These are phyloP conservation scores for Microcyclospora pomicola DNA, from an alignment of 2,329 filamentous ascomycete species.

Conservation along the genomic window DNA sequence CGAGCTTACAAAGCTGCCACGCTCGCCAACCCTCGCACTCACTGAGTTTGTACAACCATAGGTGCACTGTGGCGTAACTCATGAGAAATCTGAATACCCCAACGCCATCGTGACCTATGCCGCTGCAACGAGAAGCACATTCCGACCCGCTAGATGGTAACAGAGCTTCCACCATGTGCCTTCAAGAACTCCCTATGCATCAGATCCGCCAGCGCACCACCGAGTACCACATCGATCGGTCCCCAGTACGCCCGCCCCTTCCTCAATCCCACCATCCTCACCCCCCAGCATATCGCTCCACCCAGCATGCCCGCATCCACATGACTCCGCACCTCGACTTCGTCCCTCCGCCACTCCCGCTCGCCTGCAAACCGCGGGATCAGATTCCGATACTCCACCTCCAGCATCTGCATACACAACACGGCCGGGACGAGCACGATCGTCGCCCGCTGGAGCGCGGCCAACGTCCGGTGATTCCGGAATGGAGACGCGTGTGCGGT, in stretches of 20 bases:
- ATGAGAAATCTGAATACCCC: neutral
- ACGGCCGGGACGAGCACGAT: conserved; percentile 12
- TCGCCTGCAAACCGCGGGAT: conserved; percentile 20
- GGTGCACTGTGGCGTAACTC: neutral
- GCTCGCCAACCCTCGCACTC: too few relatives aligned
- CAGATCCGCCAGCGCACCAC: conserved; percentile 19
- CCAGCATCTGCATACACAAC: conserved; percentile 12
- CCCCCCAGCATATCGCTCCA: conserved; percentile 6
- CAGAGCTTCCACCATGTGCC: conserved; percentile 14
- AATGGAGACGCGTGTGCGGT: conserved; percentile 16
- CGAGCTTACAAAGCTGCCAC: too few relatives aligned
- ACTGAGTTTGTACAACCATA: neutral
- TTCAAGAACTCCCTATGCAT: conserved; percentile 19
- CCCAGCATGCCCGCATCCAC: conserved; percentile 17
- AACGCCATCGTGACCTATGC: conserved; percentile 2
- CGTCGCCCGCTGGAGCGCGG: conserved; percentile 14
- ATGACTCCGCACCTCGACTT: conserved; percentile 18
- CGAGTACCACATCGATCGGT: conserved; percentile 18
- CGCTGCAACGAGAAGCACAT: neutral
- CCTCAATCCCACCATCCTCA: conserved; percentile 11
- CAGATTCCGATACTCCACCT: conserved; percentile 15
- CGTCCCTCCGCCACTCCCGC: conserved; percentile 17
- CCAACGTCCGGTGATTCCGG: conserved; percentile 16
- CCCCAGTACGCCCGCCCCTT: conserved; percentile 14
- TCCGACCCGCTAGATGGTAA: neutral